A percentile compares a stretch with the other conserved stretches of the same genome.
These are phyloP conservation scores for Yamadazyma nakazawae DNA, from an alignment of 805 yeast species.

Conservation along the genomic window DNA sequence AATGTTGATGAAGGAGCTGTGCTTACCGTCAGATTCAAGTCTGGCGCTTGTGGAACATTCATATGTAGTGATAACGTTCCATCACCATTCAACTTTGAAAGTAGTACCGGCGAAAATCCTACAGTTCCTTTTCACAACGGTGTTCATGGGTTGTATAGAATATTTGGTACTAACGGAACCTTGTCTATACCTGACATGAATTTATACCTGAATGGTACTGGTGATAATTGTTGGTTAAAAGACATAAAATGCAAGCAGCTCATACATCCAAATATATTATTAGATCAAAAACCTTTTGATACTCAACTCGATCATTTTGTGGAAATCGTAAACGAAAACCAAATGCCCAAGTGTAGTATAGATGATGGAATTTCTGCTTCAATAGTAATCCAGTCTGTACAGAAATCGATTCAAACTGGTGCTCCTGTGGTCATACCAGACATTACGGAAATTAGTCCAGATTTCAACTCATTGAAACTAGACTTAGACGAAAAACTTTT, in stretches of 20 bases:
- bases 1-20: constrained; percentile 43
- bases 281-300: constrained; percentile 30
- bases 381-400: constrained; percentile 35
- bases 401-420: constrained; percentile 31
- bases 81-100: constrained; percentile 40
- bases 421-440: constrained; percentile 28
- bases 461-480: constrained; percentile 16
- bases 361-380: constrained; percentile 38
- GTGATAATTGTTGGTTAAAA: constrained; percentile 21
- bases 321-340: constrained; percentile 27
- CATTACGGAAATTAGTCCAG: constrained; percentile 21
- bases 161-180: constrained; percentile 39
- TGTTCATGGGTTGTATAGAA: constrained; percentile 34
- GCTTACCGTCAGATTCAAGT: constrained; percentile 33
- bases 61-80: constrained; percentile 40
- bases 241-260: constrained; percentile 6
- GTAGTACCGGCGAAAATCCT: constrained; percentile 44
- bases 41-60: constrained; percentile 40
- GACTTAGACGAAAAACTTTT: constrained; percentile 1
- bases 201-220: constrained; percentile 12
- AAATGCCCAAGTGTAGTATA: constrained; percentile 27
- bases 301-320: constrained; percentile 39
- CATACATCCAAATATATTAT: constrained; percentile 10
- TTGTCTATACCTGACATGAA: constrained; percentile 39
- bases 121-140: constrained; percentile 30